Conservation (phyloP, 2,329 filamentous ascomycete genomes). For the Colletotrichum sp. region DNA sequence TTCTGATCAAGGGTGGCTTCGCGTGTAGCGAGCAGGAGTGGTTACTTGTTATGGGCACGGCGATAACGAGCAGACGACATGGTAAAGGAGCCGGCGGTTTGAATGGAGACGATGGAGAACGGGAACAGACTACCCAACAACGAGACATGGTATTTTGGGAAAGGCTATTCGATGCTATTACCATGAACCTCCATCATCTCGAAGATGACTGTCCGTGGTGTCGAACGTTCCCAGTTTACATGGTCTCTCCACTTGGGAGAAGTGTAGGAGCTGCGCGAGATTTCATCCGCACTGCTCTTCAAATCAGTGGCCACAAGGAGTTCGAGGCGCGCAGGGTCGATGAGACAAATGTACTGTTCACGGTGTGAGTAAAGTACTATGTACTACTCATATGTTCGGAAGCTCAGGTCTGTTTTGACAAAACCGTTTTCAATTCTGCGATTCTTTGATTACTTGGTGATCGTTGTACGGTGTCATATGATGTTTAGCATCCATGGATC, state of each 20-base stretch:
- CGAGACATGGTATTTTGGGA: background rate
- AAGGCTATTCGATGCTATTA: background rate
- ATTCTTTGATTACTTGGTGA: rapidly evolving
- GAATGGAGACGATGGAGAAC: background rate
- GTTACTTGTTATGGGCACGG: background rate
- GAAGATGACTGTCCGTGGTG: background rate
- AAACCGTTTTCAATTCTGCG: background rate
- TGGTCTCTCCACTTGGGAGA: background rate
- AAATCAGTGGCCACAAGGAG: background rate
- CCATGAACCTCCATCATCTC: background rate
- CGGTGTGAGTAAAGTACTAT: background rate
- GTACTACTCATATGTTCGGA: background rate
- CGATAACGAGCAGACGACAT: background rate
- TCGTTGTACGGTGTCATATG: rapidly evolving
- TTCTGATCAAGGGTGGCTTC: background rate
- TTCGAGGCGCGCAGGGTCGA: rapidly evolving
- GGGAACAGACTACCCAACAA: background rate
- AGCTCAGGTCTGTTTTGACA: background rate
- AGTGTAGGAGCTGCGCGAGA: background rate
- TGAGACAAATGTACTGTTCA: background rate
- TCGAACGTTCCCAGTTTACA: background rate
- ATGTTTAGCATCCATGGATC: background rate
- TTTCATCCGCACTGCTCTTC: background rate
- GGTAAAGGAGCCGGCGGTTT: too few relatives aligned
- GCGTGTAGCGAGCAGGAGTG: background rate